These are phyloP conservation scores for Dictyostelium capitatum DNA, from an alignment of 78 protist genomes.

Conservation along the genomic window DNA sequence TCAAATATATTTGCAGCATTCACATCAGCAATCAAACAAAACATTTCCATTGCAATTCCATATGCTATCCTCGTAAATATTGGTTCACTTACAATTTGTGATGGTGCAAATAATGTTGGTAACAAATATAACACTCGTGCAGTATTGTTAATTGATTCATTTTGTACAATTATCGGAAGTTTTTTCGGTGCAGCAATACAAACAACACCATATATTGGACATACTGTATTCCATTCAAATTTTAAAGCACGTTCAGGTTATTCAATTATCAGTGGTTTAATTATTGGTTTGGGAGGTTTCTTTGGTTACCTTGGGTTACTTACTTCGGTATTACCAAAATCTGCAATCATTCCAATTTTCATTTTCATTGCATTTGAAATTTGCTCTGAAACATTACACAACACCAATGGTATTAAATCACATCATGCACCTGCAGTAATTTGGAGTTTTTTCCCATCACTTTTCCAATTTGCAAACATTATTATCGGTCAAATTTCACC, in stretches of 20 bases:
- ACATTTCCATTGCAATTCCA: slow-evolving; percentile 63
- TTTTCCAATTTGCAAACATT: slow-evolving; percentile 69
- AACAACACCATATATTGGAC: slow-evolving; percentile 79
- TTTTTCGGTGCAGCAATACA: slow-evolving; percentile 48
- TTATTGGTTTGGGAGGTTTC: slow-evolving; percentile 71
- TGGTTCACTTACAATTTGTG: slow-evolving; percentile 51
- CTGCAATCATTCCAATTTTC: slow-evolving; percentile 77
- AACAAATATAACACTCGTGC: slow-evolving; percentile 46
- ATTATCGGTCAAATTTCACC: slow-evolving; percentile 47
- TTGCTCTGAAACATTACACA: slow-evolving; percentile 38
- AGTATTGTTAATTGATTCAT: slow-evolving; percentile 22
- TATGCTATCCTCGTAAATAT: slow-evolving; percentile 75
- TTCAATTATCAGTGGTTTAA: slow-evolving; percentile 51
- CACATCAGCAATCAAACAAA: slow-evolving; percentile 23
- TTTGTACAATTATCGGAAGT: slow-evolving; percentile 54
- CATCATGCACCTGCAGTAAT: slow-evolving; percentile 67
- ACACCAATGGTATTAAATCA: slow-evolving; percentile 39
- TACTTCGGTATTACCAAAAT: slow-evolving; percentile 46
- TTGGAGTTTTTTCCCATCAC: slow-evolving; percentile 76
- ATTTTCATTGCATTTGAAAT: slow-evolving; percentile 77
- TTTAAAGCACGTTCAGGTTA: slow-evolving; percentile 73
- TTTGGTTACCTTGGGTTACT: slow-evolving; percentile 53
- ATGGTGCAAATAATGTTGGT: slow-evolving; percentile 45
- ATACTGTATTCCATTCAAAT: slow-evolving; percentile 59
- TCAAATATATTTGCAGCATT: slow-evolving; percentile 50